Conservation (phyloP, 805 yeast species). For the Candida qinlingensis region DNA sequence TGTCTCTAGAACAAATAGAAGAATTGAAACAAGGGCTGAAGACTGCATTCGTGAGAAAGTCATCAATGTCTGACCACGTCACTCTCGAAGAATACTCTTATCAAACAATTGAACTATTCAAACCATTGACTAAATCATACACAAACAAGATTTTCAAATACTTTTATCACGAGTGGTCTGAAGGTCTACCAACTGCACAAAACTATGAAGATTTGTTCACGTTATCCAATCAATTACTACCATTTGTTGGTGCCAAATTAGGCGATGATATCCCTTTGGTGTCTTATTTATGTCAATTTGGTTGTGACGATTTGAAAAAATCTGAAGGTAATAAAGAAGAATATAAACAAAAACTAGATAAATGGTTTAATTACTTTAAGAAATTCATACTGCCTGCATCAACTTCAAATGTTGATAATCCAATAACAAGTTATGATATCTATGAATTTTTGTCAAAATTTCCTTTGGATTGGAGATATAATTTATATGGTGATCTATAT, state of each 20-base stretch:
- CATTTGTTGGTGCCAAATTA: constrained; percentile 51
- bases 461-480: constrained; percentile 60
- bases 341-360: constrained; percentile 18
- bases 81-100: constrained; percentile 24
- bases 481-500: constrained; percentile 75
- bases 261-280: constrained; percentile 44
- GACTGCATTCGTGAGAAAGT: constrained; percentile 17
- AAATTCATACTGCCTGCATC: constrained; percentile 59
- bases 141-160: constrained; percentile 23
- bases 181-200: constrained; percentile 32
- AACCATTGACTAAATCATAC: constrained; percentile 22
- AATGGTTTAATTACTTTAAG: constrained; percentile 61
- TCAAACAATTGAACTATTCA: constrained; percentile 26
- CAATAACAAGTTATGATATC: constrained; percentile 56
- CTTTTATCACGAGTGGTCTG: constrained; percentile 48
- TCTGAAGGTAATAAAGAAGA: constrained; percentile 4
- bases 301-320: constrained; percentile 31
- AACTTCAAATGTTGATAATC: constrained; percentile 44
- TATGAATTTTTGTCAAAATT: constrained; percentile 48
- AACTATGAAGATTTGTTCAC: constrained; percentile 40
- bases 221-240: constrained; percentile 44
- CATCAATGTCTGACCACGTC: constrained; percentile 26
- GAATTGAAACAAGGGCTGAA: constrained; percentile 23
- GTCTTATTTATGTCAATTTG: constrained; percentile 59
- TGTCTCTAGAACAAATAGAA: constrained; percentile 8